Evolutionary conservation across 768 basidiomycete species (phyloP).

Genomic region (Rickenella mellea): DNA sequence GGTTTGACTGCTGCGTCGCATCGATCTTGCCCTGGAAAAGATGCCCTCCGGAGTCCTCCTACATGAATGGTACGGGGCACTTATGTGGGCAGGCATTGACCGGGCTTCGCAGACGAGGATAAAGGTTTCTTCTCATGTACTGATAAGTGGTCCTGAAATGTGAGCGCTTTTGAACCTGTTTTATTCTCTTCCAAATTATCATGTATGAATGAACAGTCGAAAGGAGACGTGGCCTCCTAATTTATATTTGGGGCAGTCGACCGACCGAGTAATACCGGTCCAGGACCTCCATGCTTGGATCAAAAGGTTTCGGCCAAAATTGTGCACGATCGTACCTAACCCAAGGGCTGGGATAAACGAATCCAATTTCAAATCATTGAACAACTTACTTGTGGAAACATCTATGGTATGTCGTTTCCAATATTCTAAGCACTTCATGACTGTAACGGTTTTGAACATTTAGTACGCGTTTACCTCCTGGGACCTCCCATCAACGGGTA

Average conservation of each 20-base stretch:
- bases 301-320: constrained; percentile 1
- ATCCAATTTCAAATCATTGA: constrained; percentile 29
- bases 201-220: constrained; percentile 1
- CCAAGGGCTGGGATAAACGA: constrained; percentile 26
- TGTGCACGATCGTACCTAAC: constrained; percentile 1
- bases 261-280: constrained; percentile 1
- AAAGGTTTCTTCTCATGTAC: constrained; percentile 16
- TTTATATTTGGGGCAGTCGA: constrained; percentile 2
- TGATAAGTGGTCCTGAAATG: too few species aligned
- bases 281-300: constrained; percentile 3
- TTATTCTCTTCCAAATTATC: too few species aligned
- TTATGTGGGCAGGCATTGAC: constrained; percentile 35
- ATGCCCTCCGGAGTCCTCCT: too few species aligned
- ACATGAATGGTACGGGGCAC: constrained; percentile 36
- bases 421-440: background rate
- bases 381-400: constrained; percentile 30
- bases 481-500: constrained; percentile 29
- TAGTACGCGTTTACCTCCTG: constrained; percentile 48
- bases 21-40: too few species aligned
- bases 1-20: too few species aligned
- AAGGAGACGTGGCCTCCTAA: constrained; percentile 7
- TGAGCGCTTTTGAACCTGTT: too few species aligned
- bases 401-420: constrained; percentile 32
- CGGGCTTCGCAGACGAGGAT: constrained; percentile 24
- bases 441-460: background rate